phyloP scores from a whole-genome alignment of 1,284 basidiomycete genomes.

The Naganishia albida region DNA sequence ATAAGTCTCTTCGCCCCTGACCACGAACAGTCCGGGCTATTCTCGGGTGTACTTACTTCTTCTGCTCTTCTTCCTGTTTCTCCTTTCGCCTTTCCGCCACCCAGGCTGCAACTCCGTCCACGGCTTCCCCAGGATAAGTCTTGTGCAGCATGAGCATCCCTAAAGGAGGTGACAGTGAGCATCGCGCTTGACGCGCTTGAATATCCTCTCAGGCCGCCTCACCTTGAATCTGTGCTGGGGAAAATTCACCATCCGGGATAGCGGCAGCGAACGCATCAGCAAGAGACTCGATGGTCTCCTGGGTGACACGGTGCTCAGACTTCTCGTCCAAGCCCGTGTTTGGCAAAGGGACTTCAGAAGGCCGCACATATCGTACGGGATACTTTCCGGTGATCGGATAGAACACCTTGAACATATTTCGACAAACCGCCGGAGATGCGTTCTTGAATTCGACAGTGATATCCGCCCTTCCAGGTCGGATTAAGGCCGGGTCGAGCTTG shows the following conservation, averaged over 20 bases:
- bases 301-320: conserved; percentile 54
- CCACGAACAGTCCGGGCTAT: too few species aligned
- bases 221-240: conserved; percentile 79
- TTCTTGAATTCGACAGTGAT: conserved; percentile 37
- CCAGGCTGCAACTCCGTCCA: conserved; percentile 36
- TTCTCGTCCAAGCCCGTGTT: conserved; percentile 45
- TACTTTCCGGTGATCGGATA: conserved; percentile 62
- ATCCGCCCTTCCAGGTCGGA: conserved; percentile 44
- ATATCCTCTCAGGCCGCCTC: conserved; percentile 63
- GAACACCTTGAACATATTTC: conserved; percentile 76
- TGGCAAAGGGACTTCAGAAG: conserved; percentile 26
- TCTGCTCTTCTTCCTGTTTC: conserved; percentile 18
- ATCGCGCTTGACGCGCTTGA: background rate
- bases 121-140: conserved; percentile 40
- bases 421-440: conserved; percentile 78
- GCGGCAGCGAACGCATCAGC: conserved; percentile 73
- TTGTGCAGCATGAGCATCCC: conserved; percentile 41
- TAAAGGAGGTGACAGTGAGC: background rate
- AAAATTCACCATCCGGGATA: conserved; percentile 77
- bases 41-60: background rate
- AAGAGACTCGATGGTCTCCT: conserved; percentile 69
- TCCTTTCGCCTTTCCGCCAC: conserved; percentile 27
- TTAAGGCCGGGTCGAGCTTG: conserved; percentile 43
- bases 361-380: conserved; percentile 41
- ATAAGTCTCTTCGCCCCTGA: too few species aligned